Percentiles rank a stretch among this genome's conserved stretches.
phyloP scores from a whole-genome alignment of 23 red algal species.

The Gracilariopsis chorda region DNA sequence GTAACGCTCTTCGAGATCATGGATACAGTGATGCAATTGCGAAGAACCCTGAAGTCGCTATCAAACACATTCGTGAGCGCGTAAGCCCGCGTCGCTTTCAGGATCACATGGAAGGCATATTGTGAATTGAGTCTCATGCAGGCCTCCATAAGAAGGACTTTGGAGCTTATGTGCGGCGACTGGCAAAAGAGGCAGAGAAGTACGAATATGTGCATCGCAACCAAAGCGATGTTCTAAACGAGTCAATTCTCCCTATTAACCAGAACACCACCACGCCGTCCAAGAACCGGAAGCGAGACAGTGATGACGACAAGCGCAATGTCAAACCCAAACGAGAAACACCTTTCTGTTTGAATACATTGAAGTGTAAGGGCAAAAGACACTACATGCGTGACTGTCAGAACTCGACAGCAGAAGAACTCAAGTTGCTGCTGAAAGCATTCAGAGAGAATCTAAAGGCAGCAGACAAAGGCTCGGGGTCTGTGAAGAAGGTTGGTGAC shows the following conservation, averaged over 20 bases:
- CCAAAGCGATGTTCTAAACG: not conserved
- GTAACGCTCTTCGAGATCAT: not conserved
- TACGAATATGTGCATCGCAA: not conserved
- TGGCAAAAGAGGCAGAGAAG: not conserved
- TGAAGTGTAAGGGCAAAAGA: not conserved
- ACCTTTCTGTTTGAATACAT: not conserved
- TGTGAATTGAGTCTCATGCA: not conserved
- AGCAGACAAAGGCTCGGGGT: not conserved
- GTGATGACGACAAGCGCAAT: not conserved
- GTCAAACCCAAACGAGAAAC: not conserved
- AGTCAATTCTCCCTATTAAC: not conserved
- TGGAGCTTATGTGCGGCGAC: not conserved
- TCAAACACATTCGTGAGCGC: conserved; percentile 1
- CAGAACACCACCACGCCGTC: not conserved
- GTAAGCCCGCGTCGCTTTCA: not conserved
- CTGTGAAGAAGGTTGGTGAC: not conserved
- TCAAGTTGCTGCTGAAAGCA: not conserved
- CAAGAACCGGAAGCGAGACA: not conserved
- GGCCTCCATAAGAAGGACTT: conserved; percentile 12
- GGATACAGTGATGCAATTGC: not conserved
- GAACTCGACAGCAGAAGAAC: not conserved
- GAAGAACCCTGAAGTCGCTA: conserved; percentile 16
- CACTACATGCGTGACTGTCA: not conserved
- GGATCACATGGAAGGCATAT: not conserved
- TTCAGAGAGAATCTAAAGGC: not conserved